Evolutionary conservation across 2,329 filamentous ascomycete species (phyloP).

Genomic region (Colletotrichum brevisporum): DNA sequence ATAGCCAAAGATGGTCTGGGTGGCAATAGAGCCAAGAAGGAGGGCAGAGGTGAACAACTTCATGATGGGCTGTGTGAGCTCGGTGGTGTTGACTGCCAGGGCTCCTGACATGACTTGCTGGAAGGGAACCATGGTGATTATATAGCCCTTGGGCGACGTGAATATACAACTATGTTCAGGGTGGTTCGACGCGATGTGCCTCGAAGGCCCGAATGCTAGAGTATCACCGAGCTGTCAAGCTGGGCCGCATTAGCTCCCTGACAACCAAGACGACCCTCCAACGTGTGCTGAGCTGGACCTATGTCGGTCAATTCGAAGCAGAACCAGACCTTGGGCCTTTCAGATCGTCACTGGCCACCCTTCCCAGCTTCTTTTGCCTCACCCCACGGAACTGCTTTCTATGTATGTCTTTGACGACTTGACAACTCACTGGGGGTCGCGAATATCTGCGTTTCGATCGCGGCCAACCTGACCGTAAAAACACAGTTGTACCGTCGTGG

Average conservation of each 20-base stretch:
- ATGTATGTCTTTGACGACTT: neutral
- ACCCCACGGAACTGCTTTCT: neutral
- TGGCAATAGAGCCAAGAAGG: constrained; percentile 64
- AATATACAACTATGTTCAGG: neutral
- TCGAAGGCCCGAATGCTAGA: constrained; percentile 38
- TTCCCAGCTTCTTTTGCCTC: neutral
- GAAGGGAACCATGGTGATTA: constrained; percentile 36
- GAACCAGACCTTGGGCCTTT: constrained; percentile 1
- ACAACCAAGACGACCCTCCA: constrained; percentile 13
- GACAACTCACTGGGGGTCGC: neutral
- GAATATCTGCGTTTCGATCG: neutral
- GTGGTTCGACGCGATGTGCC: constrained; percentile 26
- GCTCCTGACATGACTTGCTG: constrained; percentile 32
- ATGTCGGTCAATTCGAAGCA: constrained; percentile 17
- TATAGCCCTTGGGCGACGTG: constrained; percentile 19
- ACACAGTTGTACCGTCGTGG: neutral
- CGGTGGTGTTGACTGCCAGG: constrained; percentile 36
- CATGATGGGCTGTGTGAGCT: constrained; percentile 59
- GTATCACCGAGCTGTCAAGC: constrained; percentile 38
- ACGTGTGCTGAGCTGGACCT: constrained; percentile 9
- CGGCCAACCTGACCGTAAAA: neutral
- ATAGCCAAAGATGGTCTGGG: constrained; percentile 65
- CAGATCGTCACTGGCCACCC: neutral
- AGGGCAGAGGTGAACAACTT: constrained; percentile 64
- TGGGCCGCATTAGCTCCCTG: constrained; percentile 32